Evolutionary conservation across 768 basidiomycete species (phyloP).

Genomic region (Suillus weaverae): DNA sequence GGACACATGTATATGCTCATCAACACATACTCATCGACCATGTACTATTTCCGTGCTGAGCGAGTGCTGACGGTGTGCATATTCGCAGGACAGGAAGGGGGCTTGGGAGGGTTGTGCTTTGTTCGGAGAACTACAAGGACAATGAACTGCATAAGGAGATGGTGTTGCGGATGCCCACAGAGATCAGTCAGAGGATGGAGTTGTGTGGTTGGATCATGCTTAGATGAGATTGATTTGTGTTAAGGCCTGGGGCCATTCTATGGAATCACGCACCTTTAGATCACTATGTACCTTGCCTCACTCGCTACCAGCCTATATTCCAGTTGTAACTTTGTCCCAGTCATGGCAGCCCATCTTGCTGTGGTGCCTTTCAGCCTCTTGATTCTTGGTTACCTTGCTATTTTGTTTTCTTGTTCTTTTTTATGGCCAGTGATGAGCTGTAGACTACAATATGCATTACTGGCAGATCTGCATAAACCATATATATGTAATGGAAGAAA

Average conservation of each 20-base stretch:
- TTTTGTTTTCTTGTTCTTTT: no score
- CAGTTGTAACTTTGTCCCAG: no score
- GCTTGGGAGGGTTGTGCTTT: conserved; percentile 24
- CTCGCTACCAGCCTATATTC: no score
- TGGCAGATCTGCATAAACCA: no score
- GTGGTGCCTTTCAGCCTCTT: no score
- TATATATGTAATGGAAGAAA: no score
- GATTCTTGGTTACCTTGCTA: no score
- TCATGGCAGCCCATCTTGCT: no score
- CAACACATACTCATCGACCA: conserved; percentile 13
- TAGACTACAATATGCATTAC: no score
- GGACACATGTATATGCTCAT: background rate
- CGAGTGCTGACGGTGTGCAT: conserved; percentile 21
- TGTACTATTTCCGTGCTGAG: conserved; percentile 21
- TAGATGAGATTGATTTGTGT: background rate
- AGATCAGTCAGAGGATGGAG: conserved; percentile 2
- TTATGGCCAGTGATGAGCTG: no score
- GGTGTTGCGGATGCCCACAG: conserved; percentile 21
- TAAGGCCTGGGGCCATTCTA: background rate
- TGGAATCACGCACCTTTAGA: background rate
- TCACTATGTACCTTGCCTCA: no score
- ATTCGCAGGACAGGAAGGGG: conserved; percentile 21
- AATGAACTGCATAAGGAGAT: conserved; percentile 22
- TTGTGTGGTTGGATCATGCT: background rate
- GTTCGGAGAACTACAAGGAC: conserved; percentile 17